phyloP scores from a whole-genome alignment of 768 basidiomycete species.

The Stropharia rugosoannulata region DNA sequence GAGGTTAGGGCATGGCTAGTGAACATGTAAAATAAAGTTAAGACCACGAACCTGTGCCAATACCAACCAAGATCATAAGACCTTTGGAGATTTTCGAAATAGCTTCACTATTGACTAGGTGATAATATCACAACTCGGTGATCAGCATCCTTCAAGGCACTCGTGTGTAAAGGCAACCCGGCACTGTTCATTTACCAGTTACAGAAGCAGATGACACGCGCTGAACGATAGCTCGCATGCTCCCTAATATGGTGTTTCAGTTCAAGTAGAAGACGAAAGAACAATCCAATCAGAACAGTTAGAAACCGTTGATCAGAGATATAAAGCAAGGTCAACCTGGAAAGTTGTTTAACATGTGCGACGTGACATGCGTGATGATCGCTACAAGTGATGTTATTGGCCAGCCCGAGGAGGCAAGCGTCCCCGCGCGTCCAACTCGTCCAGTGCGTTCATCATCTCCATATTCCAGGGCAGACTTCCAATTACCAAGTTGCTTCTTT shows the following conservation, averaged over 20 bases:
- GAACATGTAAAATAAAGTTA: not conserved
- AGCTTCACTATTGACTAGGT: slow-evolving; percentile 70
- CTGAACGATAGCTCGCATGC: slow-evolving; percentile 87
- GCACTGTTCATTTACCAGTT: slow-evolving; percentile 47
- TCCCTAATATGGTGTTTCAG: not conserved
- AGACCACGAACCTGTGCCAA: slow-evolving; percentile 64
- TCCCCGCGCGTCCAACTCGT: not conserved
- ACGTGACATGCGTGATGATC: slow-evolving; percentile 5
- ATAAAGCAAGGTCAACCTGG: not conserved
- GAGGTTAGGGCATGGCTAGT: slow-evolving; percentile 8
- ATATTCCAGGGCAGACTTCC: not conserved
- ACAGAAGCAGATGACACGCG: slow-evolving; percentile 86
- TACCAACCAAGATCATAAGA: slow-evolving; percentile 88
- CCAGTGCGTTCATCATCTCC: slow-evolving; percentile 4
- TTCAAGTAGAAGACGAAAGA: not conserved
- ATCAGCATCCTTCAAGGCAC: not conserved
- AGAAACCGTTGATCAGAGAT: not conserved
- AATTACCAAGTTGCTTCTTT: not conserved
- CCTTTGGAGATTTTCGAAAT: slow-evolving; percentile 85
- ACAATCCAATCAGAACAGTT: not conserved
- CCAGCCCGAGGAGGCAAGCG: not conserved
- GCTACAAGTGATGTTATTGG: slow-evolving; percentile 4
- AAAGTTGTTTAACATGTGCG: not conserved
- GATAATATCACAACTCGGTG: not conserved
- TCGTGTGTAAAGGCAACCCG: no score